A percentile compares a stretch with the other conserved stretches of the same genome.
Evolutionary conservation across 2,329 filamentous ascomycete species (phyloP).

Genomic region (Didymella sp.): DNA sequence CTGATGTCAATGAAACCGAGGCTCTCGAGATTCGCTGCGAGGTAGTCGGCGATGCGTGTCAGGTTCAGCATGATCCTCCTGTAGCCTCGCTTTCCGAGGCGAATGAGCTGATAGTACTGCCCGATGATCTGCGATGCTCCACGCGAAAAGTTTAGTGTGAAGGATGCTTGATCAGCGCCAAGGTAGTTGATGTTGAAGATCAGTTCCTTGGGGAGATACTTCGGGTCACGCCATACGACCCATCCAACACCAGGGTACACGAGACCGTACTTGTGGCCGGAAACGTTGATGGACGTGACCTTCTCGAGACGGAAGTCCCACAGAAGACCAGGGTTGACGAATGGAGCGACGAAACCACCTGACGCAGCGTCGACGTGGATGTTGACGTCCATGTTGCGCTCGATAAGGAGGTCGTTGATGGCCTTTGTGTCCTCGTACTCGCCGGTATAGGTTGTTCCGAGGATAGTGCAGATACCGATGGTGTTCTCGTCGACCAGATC

Average conservation of each 20-base stretch:
- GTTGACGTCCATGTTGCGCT: conserved; percentile 77
- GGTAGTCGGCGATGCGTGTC: conserved; percentile 87
- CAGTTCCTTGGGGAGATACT: conserved; percentile 73
- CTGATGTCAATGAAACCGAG: conserved; percentile 91
- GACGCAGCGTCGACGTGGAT: conserved; percentile 95
- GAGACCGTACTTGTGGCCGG: conserved; percentile 84
- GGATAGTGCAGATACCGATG: conserved; percentile 88
- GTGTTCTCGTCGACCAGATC: conserved; percentile 71
- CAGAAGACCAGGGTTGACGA: conserved; percentile 79
- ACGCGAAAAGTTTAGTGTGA: conserved; percentile 97
- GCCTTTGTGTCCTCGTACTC: conserved; percentile 91
- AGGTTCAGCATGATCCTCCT: conserved; percentile 93
- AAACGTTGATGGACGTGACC: conserved; percentile 93
- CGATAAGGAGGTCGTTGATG: conserved; percentile 84
- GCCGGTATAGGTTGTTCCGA: conserved; percentile 94
- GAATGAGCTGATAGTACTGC: conserved; percentile 97
- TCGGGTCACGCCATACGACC: conserved; percentile 87
- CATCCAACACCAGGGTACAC: conserved; percentile 91
- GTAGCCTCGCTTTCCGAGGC: conserved; percentile 91
- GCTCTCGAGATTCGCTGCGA: conserved; percentile 73
- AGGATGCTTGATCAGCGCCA: conserved; percentile 91
- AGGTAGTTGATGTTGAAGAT: conserved; percentile 99
- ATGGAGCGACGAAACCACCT: conserved; percentile 92
- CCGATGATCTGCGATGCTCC: conserved; percentile 93
- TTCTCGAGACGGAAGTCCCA: conserved; percentile 94